Evolutionary conservation across 352 stramenopile genomes (phyloP).

Genomic region (Lagenidium giganteum): DNA sequence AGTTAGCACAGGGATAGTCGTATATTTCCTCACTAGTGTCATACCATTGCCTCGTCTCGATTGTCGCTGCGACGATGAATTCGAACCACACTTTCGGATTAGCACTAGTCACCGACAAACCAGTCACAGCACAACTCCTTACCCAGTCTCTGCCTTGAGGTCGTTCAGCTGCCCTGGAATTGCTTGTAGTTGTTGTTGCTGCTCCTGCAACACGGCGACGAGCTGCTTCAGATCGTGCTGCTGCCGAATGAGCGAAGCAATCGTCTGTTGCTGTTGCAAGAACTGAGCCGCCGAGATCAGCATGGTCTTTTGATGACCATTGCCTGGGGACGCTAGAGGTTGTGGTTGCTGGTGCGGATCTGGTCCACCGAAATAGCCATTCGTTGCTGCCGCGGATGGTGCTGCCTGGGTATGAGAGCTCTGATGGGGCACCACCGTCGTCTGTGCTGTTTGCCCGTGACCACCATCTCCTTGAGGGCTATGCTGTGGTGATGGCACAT

Average conservation of each 20-base stretch:
- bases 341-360: no score
- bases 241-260: conserved; percentile 72
- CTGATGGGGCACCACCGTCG: no score
- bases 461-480: no score
- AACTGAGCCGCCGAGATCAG: conserved; percentile 71
- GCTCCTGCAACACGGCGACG: conserved; percentile 65
- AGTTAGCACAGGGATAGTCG: conserved; percentile 4
- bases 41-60: conserved; percentile 55
- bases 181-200: conserved; percentile 71
- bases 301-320: conserved; percentile 42
- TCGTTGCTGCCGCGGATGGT: no score
- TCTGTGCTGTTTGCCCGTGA: no score
- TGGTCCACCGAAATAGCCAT: no score
- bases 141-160: conserved; percentile 56
- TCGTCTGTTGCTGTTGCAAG: conserved; percentile 78
- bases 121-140: neutral
- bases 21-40: neutral
- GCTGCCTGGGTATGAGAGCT: no score
- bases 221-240: conserved; percentile 84
- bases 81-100: no score
- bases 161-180: conserved; percentile 65
- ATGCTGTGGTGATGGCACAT: no score
- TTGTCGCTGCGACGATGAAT: conserved; percentile 18
- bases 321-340: no score
- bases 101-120: conserved; percentile 7